phyloP scores from a whole-genome alignment of 352 stramenopile genomes.

The Phytophthora sp. region DNA sequence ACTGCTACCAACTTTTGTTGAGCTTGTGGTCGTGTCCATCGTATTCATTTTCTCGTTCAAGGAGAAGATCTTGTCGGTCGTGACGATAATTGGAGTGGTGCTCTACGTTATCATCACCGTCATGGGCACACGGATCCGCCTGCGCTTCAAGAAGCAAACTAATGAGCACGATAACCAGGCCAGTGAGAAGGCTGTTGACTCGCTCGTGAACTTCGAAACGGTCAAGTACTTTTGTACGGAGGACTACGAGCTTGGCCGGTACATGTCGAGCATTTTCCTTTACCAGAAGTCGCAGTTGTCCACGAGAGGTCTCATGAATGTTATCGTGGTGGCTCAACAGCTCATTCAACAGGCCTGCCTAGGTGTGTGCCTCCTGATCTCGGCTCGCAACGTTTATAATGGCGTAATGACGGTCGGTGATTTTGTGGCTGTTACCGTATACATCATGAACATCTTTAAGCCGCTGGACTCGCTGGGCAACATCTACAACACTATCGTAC shows the following conservation, averaged over 20 bases:
- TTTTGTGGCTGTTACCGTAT: slow-evolving; percentile 96
- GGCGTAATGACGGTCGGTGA: slow-evolving; percentile 89
- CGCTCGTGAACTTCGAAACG: slow-evolving; percentile 97
- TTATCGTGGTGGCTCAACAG: slow-evolving; percentile 95
- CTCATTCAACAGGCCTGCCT: slow-evolving; percentile 91
- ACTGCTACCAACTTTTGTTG: slow-evolving; percentile 93
- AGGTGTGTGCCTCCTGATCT: slow-evolving; percentile 74
- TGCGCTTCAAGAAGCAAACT: slow-evolving; percentile 92
- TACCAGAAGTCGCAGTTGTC: slow-evolving; percentile 93
- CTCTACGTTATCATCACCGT: slow-evolving; percentile 94
- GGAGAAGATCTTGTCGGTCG: slow-evolving; percentile 86
- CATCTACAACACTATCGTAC: slow-evolving; percentile 97
- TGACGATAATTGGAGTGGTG: slow-evolving; percentile 92
- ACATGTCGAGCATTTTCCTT: slow-evolving; percentile 78
- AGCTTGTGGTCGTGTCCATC: slow-evolving; percentile 94
- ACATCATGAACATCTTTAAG: slow-evolving; percentile 96
- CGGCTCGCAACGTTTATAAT: slow-evolving; percentile 52
- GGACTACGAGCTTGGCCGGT: slow-evolving; percentile 87
- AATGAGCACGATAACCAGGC: slow-evolving; percentile 97
- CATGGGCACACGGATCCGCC: slow-evolving; percentile 66
- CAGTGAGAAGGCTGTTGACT: slow-evolving; percentile 96
- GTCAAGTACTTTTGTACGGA: slow-evolving; percentile 98
- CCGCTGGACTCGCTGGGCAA: slow-evolving; percentile 96
- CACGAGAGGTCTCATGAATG: slow-evolving; percentile 91
- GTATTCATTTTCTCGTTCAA: slow-evolving; percentile 93